Percentiles rank a stretch among this genome's conserved stretches.
These are phyloP conservation scores for Chytridiales sp. DNA, from an alignment of 371 early-diverging fungal genomes.

Conservation along the genomic window DNA sequence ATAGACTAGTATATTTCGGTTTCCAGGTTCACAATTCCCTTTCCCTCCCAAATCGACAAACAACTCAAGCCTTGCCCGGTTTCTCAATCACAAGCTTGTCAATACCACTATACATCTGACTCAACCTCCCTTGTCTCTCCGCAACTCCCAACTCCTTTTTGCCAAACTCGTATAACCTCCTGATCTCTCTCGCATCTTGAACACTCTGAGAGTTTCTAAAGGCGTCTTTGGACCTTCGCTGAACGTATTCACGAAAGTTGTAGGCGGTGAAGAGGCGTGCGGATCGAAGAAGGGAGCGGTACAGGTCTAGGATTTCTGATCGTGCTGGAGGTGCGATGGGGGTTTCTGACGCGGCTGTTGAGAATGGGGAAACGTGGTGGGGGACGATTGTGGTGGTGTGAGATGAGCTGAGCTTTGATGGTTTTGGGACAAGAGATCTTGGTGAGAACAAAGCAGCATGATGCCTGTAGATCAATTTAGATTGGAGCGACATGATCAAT, in stretches of 20 bases:
- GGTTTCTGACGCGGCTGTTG: not conserved
- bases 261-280: constrained; percentile 60
- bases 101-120: constrained; percentile 54
- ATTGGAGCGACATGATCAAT: too few relatives aligned
- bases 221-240: constrained; percentile 65
- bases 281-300: constrained; percentile 62
- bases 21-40: too few relatives aligned
- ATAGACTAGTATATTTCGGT: too few relatives aligned
- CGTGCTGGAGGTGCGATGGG: constrained; percentile 31
- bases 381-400: too few relatives aligned
- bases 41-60: too few relatives aligned
- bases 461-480: too few relatives aligned
- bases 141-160: constrained; percentile 61
- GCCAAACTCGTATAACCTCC: constrained; percentile 53
- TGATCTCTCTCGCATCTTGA: constrained; percentile 58
- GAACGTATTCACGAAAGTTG: constrained; percentile 72
- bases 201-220: constrained; percentile 61
- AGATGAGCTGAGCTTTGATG: too few relatives aligned
- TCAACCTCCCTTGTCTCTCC: constrained; percentile 66
- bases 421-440: too few relatives aligned
- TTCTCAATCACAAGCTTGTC: constrained; percentile 63
- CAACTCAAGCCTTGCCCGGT: not conserved
- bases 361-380: not conserved
- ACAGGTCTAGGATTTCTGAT: constrained; percentile 59
- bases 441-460: too few relatives aligned